Evolutionary conservation across 306 rosid genomes (phyloP), one percentile per base, ranked within the genome.

Genomic region (Fragaria nilgerrensis): DNA sequence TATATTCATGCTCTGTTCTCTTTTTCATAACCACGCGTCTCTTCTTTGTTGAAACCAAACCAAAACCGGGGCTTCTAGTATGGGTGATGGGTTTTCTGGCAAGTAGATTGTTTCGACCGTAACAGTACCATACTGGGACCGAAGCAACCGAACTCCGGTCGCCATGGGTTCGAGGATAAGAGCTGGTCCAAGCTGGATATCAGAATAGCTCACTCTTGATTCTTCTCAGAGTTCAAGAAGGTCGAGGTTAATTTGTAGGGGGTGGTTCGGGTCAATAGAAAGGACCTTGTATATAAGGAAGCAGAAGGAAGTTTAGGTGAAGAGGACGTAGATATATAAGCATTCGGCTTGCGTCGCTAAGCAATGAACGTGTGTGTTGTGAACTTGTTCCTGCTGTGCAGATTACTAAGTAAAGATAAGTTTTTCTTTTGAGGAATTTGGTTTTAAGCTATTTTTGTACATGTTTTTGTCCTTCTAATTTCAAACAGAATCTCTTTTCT

Each of bases 71-170:
- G 77, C 10, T 29, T n/a, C 9, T 69, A 41, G 68, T 45, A 47
- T 52, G 27, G 17, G 68, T 68, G 27, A 79, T 27, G 76, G 77
- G 75, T 58, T 32, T 81, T 43, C 43, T 41, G 64, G 50, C 36
- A 22, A 22, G 68, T 34, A 48, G 10, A 16, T 34, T 23, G 16
- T 61, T 80, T 59, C 3, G 67, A 14, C 58, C 37, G 13, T 68
- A 81, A 58, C 61, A 70, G 80, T 80, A 22, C 3, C 55, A 27
- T 34, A 17, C 25, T 63, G 79, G 37, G 52, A 59, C 63, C 34
- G 84, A 75, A 71, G 80, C 44, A 37, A 63, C 73, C 36, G 69
- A 80, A 72, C 63, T 47, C 74, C 82, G 7, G 82, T 52, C 12
- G 75, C 88, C 88, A 86, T 86, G 69, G 56, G 32, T 47, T 12